Evolutionary conservation across 768 basidiomycete genomes (phyloP).

Genomic region (Lactifluus hygrophoroides): DNA sequence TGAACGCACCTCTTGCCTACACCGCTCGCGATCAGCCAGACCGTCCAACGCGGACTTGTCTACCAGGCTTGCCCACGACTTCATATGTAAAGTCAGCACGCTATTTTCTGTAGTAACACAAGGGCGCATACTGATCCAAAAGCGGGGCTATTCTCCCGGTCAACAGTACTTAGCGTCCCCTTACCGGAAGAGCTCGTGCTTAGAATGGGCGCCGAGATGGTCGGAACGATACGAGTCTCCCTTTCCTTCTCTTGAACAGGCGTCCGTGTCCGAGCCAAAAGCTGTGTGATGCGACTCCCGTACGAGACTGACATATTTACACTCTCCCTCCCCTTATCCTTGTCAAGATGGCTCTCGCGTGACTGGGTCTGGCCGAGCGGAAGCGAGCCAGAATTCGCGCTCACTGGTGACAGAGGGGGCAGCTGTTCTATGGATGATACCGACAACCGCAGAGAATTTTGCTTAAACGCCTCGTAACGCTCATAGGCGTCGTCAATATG

Average conservation of each 20-base stretch:
- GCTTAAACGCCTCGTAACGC: conserved; percentile 78
- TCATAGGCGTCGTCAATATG: conserved; percentile 79
- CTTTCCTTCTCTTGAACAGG: conserved; percentile 41
- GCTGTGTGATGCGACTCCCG: conserved; percentile 32
- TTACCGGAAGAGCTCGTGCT: conserved; percentile 36
- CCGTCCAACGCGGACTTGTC: conserved; percentile 77
- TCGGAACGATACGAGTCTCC: conserved; percentile 36
- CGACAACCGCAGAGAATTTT: conserved; percentile 46
- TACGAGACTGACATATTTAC: neutral
- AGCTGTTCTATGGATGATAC: conserved; percentile 49
- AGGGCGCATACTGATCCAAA: conserved; percentile 54
- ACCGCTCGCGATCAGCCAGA: conserved; percentile 69
- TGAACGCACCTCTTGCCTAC: conserved; percentile 69
- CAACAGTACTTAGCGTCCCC: conserved; percentile 21
- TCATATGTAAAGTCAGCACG: neutral
- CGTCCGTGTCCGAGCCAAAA: conserved; percentile 55
- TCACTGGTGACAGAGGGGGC: conserved; percentile 7
- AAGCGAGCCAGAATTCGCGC: neutral
- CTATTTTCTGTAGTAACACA: neutral
- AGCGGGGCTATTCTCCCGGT: conserved; percentile 45
- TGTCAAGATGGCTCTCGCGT: conserved; percentile 22
- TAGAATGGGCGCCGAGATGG: conserved; percentile 64
- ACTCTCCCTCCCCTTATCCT: conserved; percentile 28
- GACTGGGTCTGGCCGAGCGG: neutral
- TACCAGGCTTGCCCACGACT: conserved; percentile 92